Evolutionary conservation across 2,329 filamentous ascomycete species (phyloP).

Genomic region (Rhynchosporium agropyri): DNA sequence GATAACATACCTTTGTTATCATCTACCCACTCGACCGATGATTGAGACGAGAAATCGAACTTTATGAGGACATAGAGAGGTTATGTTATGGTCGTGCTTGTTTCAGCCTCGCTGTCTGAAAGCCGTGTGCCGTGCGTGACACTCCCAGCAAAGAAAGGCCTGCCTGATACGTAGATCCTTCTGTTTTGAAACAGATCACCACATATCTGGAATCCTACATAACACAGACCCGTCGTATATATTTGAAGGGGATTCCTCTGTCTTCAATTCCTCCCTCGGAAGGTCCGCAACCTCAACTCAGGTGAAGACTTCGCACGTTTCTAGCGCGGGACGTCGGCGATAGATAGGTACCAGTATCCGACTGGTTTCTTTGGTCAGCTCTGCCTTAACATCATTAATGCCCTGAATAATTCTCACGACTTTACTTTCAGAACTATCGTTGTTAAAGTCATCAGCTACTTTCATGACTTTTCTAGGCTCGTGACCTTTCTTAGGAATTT

Average conservation of each 20-base stretch:
- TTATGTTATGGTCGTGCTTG: slow-evolving; percentile 4
- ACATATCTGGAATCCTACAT: neutral
- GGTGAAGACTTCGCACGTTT: no score
- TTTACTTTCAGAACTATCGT: no score
- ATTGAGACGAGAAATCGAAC: neutral
- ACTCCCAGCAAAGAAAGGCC: neutral
- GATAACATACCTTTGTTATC: neutral
- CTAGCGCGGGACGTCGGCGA: no score
- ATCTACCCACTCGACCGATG: neutral
- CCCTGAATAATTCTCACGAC: no score
- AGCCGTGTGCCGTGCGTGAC: neutral
- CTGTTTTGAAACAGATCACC: slow-evolving; percentile 10
- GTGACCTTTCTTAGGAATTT: no score
- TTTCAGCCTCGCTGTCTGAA: slow-evolving; percentile 14
- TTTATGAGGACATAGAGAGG: neutral
- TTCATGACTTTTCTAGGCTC: no score
- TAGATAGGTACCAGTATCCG: no score
- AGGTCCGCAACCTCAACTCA: no score
- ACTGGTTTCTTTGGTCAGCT: no score
- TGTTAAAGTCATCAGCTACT: no score
- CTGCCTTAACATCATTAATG: no score
- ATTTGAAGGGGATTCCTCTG: neutral
- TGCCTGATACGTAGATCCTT: slow-evolving; percentile 5
- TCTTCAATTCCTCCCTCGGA: neutral
- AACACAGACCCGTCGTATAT: neutral